Conservation (phyloP, 441 rosid species). For the Erodium trifolium region DNA sequence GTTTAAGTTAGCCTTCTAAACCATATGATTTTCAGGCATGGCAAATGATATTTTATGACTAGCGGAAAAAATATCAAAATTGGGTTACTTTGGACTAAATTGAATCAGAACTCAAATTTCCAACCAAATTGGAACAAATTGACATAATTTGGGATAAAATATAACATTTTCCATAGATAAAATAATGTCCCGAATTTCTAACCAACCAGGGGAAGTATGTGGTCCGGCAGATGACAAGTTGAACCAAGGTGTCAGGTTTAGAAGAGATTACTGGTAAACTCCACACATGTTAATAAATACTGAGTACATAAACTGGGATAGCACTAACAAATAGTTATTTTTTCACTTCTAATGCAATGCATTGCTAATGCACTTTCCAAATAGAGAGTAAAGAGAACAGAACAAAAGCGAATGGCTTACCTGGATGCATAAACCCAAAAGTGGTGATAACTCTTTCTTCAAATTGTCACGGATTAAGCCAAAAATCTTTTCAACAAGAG, state of each 20-base stretch:
- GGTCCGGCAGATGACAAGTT: not conserved
- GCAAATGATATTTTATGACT: too few relatives aligned
- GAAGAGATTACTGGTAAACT: not conserved
- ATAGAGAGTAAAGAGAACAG: not conserved
- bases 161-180: not conserved
- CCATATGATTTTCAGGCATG: too few relatives aligned
- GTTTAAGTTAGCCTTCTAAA: too few relatives aligned
- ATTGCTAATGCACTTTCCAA: not conserved
- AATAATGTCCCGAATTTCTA: not conserved
- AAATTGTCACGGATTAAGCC: slow-evolving; percentile 93
- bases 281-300: not conserved
- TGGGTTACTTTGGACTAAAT: too few relatives aligned
- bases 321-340: not conserved
- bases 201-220: not conserved
- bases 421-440: slow-evolving; percentile 83
- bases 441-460: slow-evolving; percentile 89
- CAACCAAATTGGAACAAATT: too few relatives aligned
- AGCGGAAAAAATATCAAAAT: too few relatives aligned
- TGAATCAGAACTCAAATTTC: too few relatives aligned
- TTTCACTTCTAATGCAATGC: not conserved
- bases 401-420: slow-evolving; percentile 21
- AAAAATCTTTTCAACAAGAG: slow-evolving; percentile 96
- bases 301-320: not conserved
- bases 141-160: not conserved
- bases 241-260: not conserved